Evolutionary conservation across 371 early-diverging fungal genomes (phyloP), one percentile per base, ranked within the genome.

Genomic region (Rhizopus arrhizus): DNA sequence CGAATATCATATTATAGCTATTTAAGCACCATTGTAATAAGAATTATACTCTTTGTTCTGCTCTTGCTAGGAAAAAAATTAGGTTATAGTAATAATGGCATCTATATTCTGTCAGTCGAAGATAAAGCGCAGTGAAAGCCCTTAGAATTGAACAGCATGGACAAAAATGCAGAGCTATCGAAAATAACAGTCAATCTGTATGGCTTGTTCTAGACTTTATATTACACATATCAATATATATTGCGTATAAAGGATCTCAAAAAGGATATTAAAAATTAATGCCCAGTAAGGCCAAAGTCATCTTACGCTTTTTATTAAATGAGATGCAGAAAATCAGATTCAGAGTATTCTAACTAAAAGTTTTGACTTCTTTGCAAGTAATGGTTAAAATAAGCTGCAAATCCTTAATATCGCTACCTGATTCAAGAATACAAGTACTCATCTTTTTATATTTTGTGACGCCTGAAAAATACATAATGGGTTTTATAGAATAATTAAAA

Each of bases 391-490:
- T 58, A 94, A 91, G 75, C 85, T 91, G 78, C 95, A 91, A 65
- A 86, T 94, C 83, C 83, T 94, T 28, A 97, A 98, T 70, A 91
- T 97, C 50, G 92, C 96, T 52, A 96, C 94, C 70, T 95, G 96
- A 84, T 87, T 99, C 35, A 95, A 99, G 73, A 99, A 99, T 73
- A 97, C 95, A 53, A 93, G 97, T 63, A 99, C 99, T 69, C 99
- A 99, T 73, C 99, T 99, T 2, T 99, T 91, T 72, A 76, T 99
- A 45, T 92, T 99, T 47, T 91, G 91, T 10, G 91, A 92, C 53
- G 94, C 94, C 3, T 22, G 98, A 98, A 79, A 73, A 78, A 13
- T 64, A 70, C 22, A 82, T 85, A 13, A 78, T 73, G 2, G 77
- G 79, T 52, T 82, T 86, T 11, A 86, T 90, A n/a, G 94, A 91